Percentiles rank a stretch among this genome's conserved stretches.
Evolutionary conservation across 1,284 basidiomycete genomes (phyloP).

Genomic region (Trichosporon sp.): DNA sequence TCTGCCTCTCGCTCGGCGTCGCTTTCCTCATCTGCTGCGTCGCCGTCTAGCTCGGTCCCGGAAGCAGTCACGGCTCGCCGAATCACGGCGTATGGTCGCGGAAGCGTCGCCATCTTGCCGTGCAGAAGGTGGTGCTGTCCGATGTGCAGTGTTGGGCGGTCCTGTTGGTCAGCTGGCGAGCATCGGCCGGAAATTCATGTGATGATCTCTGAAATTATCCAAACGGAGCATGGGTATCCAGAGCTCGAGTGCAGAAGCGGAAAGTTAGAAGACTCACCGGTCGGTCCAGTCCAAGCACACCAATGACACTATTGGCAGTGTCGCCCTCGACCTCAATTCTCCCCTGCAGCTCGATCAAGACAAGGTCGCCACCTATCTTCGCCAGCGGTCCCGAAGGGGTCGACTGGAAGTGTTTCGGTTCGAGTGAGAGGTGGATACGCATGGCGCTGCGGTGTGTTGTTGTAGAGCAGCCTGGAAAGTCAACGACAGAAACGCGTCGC

Average conservation of each 20-base stretch:
- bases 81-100: constrained; percentile 68
- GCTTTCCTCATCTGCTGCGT: constrained; percentile 21
- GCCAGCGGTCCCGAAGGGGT: constrained; percentile 30
- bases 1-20: constrained; percentile 21
- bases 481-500: not conserved
- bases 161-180: constrained; percentile 48
- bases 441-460: constrained; percentile 20
- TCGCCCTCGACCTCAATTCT: constrained; percentile 52
- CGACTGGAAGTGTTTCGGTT: constrained; percentile 30
- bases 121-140: constrained; percentile 79
- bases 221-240: too few relatives aligned
- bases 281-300: constrained; percentile 43
- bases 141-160: constrained; percentile 70
- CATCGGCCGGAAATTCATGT: not conserved
- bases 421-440: constrained; percentile 46
- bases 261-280: constrained; percentile 30
- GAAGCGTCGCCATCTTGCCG: constrained; percentile 68
- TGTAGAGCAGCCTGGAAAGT: not conserved
- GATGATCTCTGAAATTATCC: too few relatives aligned
- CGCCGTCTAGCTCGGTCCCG: constrained; percentile 9
- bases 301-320: constrained; percentile 36
- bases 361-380: constrained; percentile 41
- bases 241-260: not conserved
- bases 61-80: constrained; percentile 22
- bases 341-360: constrained; percentile 71